phyloP scores from a whole-genome alignment of 345 rosid species.

The Acer negundo region DNA sequence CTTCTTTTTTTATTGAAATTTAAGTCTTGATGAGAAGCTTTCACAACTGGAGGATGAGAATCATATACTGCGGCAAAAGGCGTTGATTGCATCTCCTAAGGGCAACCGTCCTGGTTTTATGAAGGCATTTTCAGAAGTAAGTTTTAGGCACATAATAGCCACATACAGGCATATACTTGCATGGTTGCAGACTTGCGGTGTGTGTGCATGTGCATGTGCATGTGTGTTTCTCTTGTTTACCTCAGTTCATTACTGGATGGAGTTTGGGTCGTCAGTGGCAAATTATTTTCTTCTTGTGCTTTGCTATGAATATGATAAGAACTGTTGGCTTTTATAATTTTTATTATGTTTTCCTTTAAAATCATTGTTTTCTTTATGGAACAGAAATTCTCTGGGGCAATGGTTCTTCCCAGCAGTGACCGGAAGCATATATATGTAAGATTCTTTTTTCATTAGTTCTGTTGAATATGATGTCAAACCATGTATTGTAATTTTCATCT shows the following conservation, averaged over 20 bases:
- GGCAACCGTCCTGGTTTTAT: constrained; percentile 41
- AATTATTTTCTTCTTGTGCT: not conserved
- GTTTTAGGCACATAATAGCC: constrained; percentile 24
- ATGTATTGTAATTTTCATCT: constrained; percentile 3
- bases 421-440: constrained; percentile 73
- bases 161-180: not conserved
- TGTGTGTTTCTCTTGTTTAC: not conserved
- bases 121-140: constrained; percentile 68
- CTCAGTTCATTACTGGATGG: not conserved
- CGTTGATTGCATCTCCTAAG: constrained; percentile 57
- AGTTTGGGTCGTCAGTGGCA: not conserved
- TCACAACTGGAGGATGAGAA: constrained; percentile 81
- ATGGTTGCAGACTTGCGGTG: too few species aligned
- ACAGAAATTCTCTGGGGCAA: constrained; percentile 63
- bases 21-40: constrained; percentile 76
- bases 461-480: not conserved
- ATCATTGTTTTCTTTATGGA: constrained; percentile 24
- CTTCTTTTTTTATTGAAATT: constrained; percentile 9
- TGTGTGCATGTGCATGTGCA: not conserved
- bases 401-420: constrained; percentile 51
- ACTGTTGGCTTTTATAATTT: not conserved
- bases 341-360: not conserved
- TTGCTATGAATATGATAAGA: constrained; percentile 5
- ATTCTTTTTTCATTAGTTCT: constrained; percentile 4
- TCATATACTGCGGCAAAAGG: constrained; percentile 77